Evolutionary conservation across 1,139 yeast species (phyloP).

Genomic region (Taphrina communis): DNA sequence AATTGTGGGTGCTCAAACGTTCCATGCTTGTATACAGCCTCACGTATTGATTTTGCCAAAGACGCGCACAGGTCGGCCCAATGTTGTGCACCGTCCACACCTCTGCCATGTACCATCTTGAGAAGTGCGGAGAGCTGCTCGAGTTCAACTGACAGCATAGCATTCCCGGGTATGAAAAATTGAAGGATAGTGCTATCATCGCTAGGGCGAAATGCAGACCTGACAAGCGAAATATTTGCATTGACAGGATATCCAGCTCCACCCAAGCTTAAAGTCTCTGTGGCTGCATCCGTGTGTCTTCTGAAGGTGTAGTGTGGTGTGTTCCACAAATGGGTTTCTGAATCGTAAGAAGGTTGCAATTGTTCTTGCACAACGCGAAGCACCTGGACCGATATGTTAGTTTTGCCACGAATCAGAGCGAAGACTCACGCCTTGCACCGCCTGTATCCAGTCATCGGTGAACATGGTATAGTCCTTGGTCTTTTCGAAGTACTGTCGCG

Average conservation of each 20-base stretch:
- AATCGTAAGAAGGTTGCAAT: conserved; percentile 66
- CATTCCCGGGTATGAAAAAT: conserved; percentile 84
- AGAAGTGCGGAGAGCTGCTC: conserved; percentile 46
- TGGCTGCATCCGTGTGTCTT: conserved; percentile 67
- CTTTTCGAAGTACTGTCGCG: conserved; percentile 69
- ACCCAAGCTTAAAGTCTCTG: conserved; percentile 77
- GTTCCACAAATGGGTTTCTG: conserved; percentile 58
- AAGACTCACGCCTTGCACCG: conserved; percentile 55
- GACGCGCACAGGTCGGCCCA: conserved; percentile 48
- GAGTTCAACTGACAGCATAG: conserved; percentile 73
- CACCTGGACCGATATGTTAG: conserved; percentile 49
- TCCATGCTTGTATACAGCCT: conserved; percentile 69
- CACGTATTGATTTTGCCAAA: conserved; percentile 57
- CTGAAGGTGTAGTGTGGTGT: conserved; percentile 68
- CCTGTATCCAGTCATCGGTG: conserved; percentile 63
- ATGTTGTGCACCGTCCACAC: conserved; percentile 37
- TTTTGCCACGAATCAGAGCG: neutral
- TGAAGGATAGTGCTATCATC: conserved; percentile 86
- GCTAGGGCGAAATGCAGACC: conserved; percentile 90
- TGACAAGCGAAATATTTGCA: conserved; percentile 68
- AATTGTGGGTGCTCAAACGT: conserved; percentile 67
- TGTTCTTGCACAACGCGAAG: conserved; percentile 66
- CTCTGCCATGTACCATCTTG: conserved; percentile 40
- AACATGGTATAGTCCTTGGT: conserved; percentile 62
- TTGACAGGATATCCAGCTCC: conserved; percentile 88